Conservation (phyloP, 129 eudicot species). For the carrot (Daucus carota) region DNA sequence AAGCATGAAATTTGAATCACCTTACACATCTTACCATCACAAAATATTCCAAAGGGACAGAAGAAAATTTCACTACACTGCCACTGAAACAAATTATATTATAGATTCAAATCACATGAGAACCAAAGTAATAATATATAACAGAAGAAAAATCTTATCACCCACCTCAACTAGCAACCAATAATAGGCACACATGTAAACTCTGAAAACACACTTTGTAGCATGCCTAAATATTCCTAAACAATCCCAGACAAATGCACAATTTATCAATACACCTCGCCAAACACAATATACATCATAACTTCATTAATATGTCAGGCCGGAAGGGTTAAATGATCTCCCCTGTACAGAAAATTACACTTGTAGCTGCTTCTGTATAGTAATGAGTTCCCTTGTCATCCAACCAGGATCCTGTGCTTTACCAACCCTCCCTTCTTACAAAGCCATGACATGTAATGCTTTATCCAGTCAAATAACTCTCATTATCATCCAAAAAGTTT, state of each 20-base stretch:
- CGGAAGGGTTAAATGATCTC: slow-evolving; percentile 24
- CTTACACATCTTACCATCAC: no score
- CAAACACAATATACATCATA: neutral
- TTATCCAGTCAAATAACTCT: slow-evolving; percentile 20
- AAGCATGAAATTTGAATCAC: no score
- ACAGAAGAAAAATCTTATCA: neutral
- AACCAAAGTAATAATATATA: neutral
- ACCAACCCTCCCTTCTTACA: slow-evolving; percentile 31
- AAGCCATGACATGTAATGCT: slow-evolving; percentile 41
- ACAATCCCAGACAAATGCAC: slow-evolving; percentile 3
- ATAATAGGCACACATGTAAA: neutral
- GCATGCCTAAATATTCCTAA: neutral
- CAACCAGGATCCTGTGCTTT: slow-evolving; percentile 18
- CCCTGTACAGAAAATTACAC: slow-evolving; percentile 39
- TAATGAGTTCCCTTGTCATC: neutral
- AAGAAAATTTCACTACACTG: no score
- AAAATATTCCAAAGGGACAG: no score
- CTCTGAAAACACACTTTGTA: neutral
- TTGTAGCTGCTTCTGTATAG: slow-evolving; percentile 20
- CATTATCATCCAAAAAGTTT: slow-evolving; percentile 13
- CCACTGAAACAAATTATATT: no score
- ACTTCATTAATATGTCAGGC: slow-evolving; percentile 25
- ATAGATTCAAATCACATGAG: neutral
- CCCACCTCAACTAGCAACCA: neutral
- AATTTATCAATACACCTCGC: neutral